Evolutionary conservation across 495 filamentous ascomycete species (phyloP), one percentile per base, ranked within the genome.

Genomic region (Trichoderma reesei): DNA sequence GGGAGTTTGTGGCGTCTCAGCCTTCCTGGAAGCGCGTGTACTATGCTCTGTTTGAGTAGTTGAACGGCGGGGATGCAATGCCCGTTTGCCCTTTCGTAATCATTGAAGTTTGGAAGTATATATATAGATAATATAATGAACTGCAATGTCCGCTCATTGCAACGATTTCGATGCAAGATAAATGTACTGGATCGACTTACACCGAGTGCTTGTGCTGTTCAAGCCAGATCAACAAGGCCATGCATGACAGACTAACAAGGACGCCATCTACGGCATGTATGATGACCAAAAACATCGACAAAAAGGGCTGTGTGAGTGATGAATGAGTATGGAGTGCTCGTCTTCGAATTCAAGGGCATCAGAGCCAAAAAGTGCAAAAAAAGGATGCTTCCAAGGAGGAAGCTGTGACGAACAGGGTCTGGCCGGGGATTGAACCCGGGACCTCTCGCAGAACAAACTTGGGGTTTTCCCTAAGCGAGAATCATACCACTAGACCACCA

Each of bases 11-110:
- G 14, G 80, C 80, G 34, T 62, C 74, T 0, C 76, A 78, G 75
- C 83, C 84, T 5, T 68, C 72, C 0, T 86, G 80, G 80, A 80
- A 73, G 69, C 71, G 81, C 1, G 16, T 77, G 5, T 63, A 74
- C 11, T 68, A 82, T 61, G 59, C 67, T 18, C 20, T 85, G 20
- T 83, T 86, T 48, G 85, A 77, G 44, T 48, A 48, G n/a, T 48
- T 10, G 26, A 34, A n/a, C n/a, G n/a, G n/a, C n/a, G n/a, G n/a
- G n/a, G n/a, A n/a, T n/a, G n/a, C n/a, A n/a, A n/a, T n/a, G n/a
- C n/a, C n/a, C n/a, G n/a, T n/a, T n/a, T n/a, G n/a, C n/a, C n/a
- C n/a, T n/a, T n/a, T n/a, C n/a, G n/a, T n/a, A n/a, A n/a, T n/a
- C n/a, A n/a, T n/a, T n/a, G n/a, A n/a, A 48, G 8, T 48, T 20